Conservation (phyloP, 768 basidiomycete genomes). For the Macrocybe gigantea region DNA sequence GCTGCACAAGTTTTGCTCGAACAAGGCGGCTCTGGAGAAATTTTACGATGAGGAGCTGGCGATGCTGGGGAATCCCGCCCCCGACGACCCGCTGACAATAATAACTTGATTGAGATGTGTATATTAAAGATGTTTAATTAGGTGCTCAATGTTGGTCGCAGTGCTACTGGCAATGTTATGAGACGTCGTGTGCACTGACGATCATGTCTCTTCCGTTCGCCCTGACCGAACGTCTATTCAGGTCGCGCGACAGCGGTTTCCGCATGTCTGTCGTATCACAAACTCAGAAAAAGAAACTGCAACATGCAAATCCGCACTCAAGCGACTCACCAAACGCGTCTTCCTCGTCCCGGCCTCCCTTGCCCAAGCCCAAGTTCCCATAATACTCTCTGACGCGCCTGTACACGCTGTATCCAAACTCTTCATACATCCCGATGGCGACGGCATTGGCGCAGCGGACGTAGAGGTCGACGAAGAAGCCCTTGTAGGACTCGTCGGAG, state of each 20-base stretch:
- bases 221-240: slow-evolving; percentile 57
- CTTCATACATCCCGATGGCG: slow-evolving; percentile 90
- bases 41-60: slow-evolving; percentile 77
- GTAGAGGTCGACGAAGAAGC: slow-evolving; percentile 93
- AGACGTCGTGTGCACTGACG: slow-evolving; percentile 55
- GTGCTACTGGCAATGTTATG: slow-evolving; percentile 21
- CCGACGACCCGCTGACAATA: too few relatives aligned
- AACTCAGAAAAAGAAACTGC: background rate
- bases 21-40: slow-evolving; percentile 40
- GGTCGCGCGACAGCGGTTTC: slow-evolving; percentile 65
- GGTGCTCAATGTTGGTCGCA: too few relatives aligned
- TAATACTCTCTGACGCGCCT: slow-evolving; percentile 89
- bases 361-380: slow-evolving; percentile 67
- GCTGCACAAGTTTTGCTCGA: slow-evolving; percentile 61
- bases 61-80: slow-evolving; percentile 20
- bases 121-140: too few relatives aligned
- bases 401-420: slow-evolving; percentile 90
- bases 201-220: slow-evolving; percentile 70
- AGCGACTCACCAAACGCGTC: slow-evolving; percentile 79
- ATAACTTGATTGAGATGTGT: too few relatives aligned
- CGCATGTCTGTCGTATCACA: slow-evolving; percentile 47
- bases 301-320: background rate
- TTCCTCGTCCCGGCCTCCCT: slow-evolving; percentile 77
- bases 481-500: slow-evolving; percentile 74
- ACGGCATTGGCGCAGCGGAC: slow-evolving; percentile 83